phyloP scores from a whole-genome alignment of 176 grass and related monocot species.

The Bromus sterilis region DNA sequence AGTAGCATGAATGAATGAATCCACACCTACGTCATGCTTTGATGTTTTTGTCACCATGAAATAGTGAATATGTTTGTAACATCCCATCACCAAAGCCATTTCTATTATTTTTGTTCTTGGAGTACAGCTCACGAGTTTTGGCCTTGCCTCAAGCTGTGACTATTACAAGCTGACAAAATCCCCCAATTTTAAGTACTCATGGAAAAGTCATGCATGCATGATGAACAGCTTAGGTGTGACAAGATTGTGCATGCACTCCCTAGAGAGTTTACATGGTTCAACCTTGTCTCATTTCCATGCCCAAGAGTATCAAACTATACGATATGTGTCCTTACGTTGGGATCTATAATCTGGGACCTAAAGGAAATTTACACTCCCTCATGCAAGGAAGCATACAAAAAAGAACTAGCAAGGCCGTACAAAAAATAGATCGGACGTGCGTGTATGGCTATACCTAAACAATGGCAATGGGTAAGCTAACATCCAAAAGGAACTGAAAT shows the following conservation, averaged over 20 bases:
- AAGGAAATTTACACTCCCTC: background rate
- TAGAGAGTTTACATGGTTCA: slow-evolving; percentile 19
- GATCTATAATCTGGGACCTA: background rate
- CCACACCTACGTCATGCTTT: slow-evolving; percentile 17
- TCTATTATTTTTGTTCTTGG: background rate
- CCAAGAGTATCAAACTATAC: background rate
- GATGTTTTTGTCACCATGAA: slow-evolving; percentile 23
- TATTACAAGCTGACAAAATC: slow-evolving; percentile 17
- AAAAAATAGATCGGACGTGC: slow-evolving; percentile 5
- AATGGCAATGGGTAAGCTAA: background rate
- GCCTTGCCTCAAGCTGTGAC: background rate
- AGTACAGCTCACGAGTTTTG: slow-evolving; percentile 13
- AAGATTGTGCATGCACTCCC: background rate
- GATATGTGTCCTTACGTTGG: background rate
- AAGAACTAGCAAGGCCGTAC: no score
- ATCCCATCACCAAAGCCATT: background rate
- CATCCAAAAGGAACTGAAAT: slow-evolving; percentile 20
- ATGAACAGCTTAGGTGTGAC: background rate
- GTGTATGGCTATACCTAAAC: background rate
- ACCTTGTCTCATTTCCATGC: background rate
- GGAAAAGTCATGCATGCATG: background rate
- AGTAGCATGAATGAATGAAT: slow-evolving; percentile 11
- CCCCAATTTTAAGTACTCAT: slow-evolving; percentile 1
- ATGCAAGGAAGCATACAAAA: slow-evolving; percentile 3
- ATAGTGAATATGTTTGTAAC: background rate